Percentiles rank a stretch among this genome's conserved stretches.
phyloP scores from a whole-genome alignment of 2,329 filamentous ascomycete species.

The Gnomoniopsis sp. region DNA sequence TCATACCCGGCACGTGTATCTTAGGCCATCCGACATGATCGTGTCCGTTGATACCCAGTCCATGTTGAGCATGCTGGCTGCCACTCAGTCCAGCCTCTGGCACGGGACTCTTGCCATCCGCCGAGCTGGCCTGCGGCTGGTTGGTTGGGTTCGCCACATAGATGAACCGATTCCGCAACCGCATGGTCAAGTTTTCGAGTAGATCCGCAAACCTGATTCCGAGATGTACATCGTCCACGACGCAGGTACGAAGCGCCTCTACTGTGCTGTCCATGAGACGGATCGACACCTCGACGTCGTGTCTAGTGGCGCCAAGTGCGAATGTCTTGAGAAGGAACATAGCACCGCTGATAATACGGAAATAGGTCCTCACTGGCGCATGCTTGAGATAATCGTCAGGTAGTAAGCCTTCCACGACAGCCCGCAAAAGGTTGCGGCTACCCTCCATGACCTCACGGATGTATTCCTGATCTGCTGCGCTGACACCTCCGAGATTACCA shows the following conservation, averaged over 20 bases:
- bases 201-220: slow-evolving; percentile 82
- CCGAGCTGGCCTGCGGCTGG: slow-evolving; percentile 31
- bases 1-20: slow-evolving; percentile 13
- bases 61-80: slow-evolving; percentile 17
- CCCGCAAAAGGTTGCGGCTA: slow-evolving; percentile 70
- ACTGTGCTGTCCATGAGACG: slow-evolving; percentile 73
- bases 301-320: slow-evolving; percentile 73
- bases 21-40: slow-evolving; percentile 19
- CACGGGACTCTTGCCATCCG: slow-evolving; percentile 39
- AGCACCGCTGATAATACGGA: slow-evolving; percentile 79
- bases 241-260: slow-evolving; percentile 69
- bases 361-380: slow-evolving; percentile 79
- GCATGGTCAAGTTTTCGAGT: slow-evolving; percentile 72
- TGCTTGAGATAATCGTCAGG: slow-evolving; percentile 76
- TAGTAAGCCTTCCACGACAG: slow-evolving; percentile 72
- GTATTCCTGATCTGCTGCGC: slow-evolving; percentile 66
- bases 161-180: slow-evolving; percentile 71
- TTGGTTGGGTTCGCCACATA: slow-evolving; percentile 49
- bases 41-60: slow-evolving; percentile 8
- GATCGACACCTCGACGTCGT: slow-evolving; percentile 73
- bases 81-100: slow-evolving; percentile 20
- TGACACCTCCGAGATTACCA: slow-evolving; percentile 61
- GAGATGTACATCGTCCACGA: slow-evolving; percentile 81
- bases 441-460: slow-evolving; percentile 75
- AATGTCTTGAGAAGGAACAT: slow-evolving; percentile 86